Evolutionary conservation across 768 basidiomycete species (phyloP).

Genomic region (Amanita phalloides): DNA sequence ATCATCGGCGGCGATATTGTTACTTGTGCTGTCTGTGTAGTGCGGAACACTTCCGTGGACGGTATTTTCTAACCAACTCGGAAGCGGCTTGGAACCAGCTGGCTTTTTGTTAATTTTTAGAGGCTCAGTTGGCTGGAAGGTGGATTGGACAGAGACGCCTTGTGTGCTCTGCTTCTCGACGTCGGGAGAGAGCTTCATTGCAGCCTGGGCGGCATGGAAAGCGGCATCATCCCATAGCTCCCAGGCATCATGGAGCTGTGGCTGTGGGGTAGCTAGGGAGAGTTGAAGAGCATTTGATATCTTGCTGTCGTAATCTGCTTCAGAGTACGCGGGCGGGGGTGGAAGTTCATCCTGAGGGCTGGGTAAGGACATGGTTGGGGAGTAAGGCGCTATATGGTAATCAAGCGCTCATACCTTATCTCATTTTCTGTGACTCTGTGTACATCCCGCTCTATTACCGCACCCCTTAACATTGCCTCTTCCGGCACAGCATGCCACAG

Average conservation of each 20-base stretch:
- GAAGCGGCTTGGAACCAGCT: slow-evolving; percentile 10
- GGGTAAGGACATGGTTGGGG: slow-evolving; percentile 1
- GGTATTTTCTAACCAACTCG: slow-evolving; percentile 6
- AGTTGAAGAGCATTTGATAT: slow-evolving; percentile 27
- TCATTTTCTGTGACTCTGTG: neutral
- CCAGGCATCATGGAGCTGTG: slow-evolving; percentile 31
- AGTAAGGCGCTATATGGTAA: neutral
- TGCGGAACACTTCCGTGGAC: slow-evolving; percentile 7
- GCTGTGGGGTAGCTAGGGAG: slow-evolving; percentile 23
- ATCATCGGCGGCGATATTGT: neutral
- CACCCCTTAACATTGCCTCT: slow-evolving; percentile 2
- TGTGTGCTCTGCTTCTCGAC: neutral
- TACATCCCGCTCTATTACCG: neutral
- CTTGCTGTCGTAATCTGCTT: slow-evolving; percentile 46
- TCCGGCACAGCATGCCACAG: neutral
- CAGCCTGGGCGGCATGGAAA: slow-evolving; percentile 19
- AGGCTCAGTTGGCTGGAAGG: slow-evolving; percentile 12
- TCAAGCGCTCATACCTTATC: neutral
- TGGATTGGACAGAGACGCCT: neutral
- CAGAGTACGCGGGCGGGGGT: slow-evolving; percentile 36
- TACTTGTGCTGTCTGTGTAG: slow-evolving; percentile 9
- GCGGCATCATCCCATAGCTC: slow-evolving; percentile 37
- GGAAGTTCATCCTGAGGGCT: slow-evolving; percentile 8
- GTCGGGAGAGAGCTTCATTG: neutral
- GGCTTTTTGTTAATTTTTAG: slow-evolving; percentile 24